Conservation (phyloP, 2,329 filamentous ascomycete species). For the Trichoderma atrobrunneum region DNA sequence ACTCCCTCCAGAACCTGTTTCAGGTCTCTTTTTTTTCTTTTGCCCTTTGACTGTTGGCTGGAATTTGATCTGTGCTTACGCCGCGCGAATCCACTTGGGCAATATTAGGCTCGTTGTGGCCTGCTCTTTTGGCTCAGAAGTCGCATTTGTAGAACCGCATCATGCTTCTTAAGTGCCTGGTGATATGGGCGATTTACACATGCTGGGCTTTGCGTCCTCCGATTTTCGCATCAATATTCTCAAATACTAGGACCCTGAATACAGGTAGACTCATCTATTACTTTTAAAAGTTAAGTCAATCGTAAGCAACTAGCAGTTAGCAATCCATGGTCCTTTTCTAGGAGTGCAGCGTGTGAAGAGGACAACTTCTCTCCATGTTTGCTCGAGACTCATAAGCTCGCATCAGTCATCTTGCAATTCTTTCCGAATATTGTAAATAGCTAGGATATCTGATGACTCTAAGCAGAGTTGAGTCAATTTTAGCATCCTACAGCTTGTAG, state of each 20-base stretch:
- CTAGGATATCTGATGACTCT: not conserved
- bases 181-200: not conserved
- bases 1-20: constrained; percentile 20
- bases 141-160: not conserved
- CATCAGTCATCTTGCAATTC: not conserved
- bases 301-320: not conserved
- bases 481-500: not conserved
- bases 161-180: not conserved
- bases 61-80: not conserved
- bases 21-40: not conserved
- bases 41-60: not conserved
- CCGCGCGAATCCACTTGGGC: not conserved
- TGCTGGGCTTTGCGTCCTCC: not conserved
- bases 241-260: not conserved
- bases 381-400: not conserved
- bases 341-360: not conserved
- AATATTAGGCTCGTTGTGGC: not conserved
- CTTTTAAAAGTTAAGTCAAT: not conserved
- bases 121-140: not conserved
- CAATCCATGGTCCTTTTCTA: not conserved
- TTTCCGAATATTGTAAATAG: not conserved
- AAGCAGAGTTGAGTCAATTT: no score
- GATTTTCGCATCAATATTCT: not conserved
- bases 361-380: not conserved
- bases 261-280: not conserved